Base-by-base conservation (phyloP, 2,329 filamentous ascomycete species). In the Penicillium sp. region DNA sequence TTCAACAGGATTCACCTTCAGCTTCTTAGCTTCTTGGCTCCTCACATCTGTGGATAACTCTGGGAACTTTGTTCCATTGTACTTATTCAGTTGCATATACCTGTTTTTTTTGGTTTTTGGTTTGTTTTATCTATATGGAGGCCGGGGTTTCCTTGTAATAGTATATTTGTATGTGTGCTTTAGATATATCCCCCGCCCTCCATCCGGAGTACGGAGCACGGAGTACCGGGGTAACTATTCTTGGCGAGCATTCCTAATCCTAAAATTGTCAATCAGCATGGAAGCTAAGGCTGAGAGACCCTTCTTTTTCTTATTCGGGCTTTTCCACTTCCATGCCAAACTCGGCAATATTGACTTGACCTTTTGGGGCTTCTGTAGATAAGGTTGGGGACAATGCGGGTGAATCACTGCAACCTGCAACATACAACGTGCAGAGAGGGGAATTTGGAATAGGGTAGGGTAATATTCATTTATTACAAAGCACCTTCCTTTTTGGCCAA, bases 361-460 rank as follows among this genome's bases (percentile, higher is more conserved):
- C n/a, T 27, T 43, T 43, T 38, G 27, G 39, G 46, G 46, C 7
- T 27, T 48, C 34, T 8, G 15, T 31, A 43, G 46, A 52, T 56
- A 56, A 56, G 48, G 54, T 53, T 56, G 21, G 27, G 44, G 36
- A 31, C 33, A 27, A 47, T 34, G 39, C 47, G 34, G 54, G 49
- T 41, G 19, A 47, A 55, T 55, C 45, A 50, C 45, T 50, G 45
- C 29, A 54, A 38, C 36, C 13, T 50, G 52, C 34, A 48, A 23
- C 8, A 11, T 39, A 13, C 50, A 23, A 25, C 19, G 38, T 45
- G 27, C 44, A 31, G 8, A 41, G 36, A 40, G 36, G 36, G 27
- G 15, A 21, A 48, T 31, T 19, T 29, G 9, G n/a, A 50, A 51
- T 15, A 33, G 40, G 31, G 15, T 4, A 23, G 3, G 11, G 23